Base-by-base conservation (phyloP, 1,284 basidiomycete genomes). In the Austroboletus niveus region DNA sequence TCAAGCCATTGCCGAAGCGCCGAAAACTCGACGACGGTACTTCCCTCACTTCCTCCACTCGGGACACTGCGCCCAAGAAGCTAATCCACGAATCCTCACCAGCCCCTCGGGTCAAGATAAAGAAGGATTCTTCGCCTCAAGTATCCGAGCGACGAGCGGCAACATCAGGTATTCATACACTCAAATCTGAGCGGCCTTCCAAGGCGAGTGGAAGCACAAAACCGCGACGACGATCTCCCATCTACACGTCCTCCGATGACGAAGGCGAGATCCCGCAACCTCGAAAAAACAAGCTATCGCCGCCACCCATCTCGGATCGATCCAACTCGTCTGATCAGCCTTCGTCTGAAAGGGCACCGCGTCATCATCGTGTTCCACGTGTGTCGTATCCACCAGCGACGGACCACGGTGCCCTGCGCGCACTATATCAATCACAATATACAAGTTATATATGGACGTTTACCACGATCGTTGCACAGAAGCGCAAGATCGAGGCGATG, bases 231-330 rank as follows among this genome's bases (percentile, higher is more conserved):
- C 70, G 68, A 42, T 76, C 76, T 3, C 79, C 78, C 1, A 75
- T 80, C 48, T 84, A 80, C 58, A 84, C 84, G 4, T 82, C 82
- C 3, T 84, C 83, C 2, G 80, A 82, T 46, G 82, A 84, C 45
- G 83, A 85, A 55, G 68, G 72, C 39, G 71, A 72, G 56, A 62
- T 62, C 24, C 65, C 59, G 14, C 61, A 59, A 45, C 52, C 63
- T 44, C 63, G 60, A 34, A 55, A 63, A 47, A 56, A 59, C 47
- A 63, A 57, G 24, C 62, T 53, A 42, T 64, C 62, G 24, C 63
- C 64, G 42, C 57, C 62, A 20, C 51, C 62, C 14, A 34, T 55
- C 9, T 64, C 64, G 11, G 68, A 70, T 9, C 66, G 66, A 1
- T 66, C 65, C 22, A 53, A 54, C 35, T 66, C 61, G 24, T 60